Evolutionary conservation across 768 basidiomycete genomes (phyloP), one percentile per base, ranked within the genome.

Genomic region (Trametes maxima): DNA sequence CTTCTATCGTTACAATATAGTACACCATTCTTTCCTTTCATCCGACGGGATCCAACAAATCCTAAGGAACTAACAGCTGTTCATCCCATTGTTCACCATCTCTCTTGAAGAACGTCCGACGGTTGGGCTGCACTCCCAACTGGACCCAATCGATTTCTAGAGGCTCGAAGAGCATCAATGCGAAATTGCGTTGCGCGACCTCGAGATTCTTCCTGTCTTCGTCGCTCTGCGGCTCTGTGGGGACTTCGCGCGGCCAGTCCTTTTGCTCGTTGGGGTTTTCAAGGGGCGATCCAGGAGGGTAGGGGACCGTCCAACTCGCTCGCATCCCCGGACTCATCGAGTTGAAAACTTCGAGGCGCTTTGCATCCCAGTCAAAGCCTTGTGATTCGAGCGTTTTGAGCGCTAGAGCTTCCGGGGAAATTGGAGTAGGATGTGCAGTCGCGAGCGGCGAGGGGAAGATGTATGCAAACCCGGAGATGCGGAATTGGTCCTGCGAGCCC

Each of bases 111-210:
- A 73, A 70, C 25, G 83, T 85, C 68, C 91, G 75, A 63, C 78
- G 78, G 65, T 91, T 82, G 10, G 88, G 89, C 22, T 75, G 58
- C 19, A 79, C 76, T 0, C 75, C 80, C 33, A 94, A 66, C 69
- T 89, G 89, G 16, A 87, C 68, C 74, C 82, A 83, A 69, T 95
- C 93, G 36, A 93, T 84, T 55, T 83, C 80, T 1, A 74, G 67
- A 1, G 91, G 88, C 67, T 94, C 91, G 33, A 94, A 75, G 12
- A 92, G 70, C 43, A 94, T 66, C 68, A 94, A 70, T 17, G 88
- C 85, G 65, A 92, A 94, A 68, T 90, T 89, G 10, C 72, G 65
- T 61, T 89, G 71, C 35, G 92, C 88, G 37, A 52, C 69, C 54
- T 83, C 78, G 77, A 83, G 77, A 54, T 80, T 75, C 71, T 69